Conservation (phyloP, 192 early-diverging fungal genomes). For the Neocallimastix lanati region DNA sequence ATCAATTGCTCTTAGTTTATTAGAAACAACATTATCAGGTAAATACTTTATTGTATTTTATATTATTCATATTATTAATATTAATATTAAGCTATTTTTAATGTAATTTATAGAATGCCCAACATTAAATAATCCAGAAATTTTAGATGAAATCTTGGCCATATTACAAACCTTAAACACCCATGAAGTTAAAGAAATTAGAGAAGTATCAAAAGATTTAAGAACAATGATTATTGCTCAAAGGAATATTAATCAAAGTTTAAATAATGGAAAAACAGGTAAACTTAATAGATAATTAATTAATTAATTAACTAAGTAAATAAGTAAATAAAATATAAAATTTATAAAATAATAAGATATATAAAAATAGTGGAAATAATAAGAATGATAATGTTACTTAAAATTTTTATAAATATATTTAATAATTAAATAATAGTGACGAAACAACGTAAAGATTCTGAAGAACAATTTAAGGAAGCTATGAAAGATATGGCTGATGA, state of each 20-base stretch:
- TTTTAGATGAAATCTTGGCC: constrained; percentile 9
- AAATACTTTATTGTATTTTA: too few relatives aligned
- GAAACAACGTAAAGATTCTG: constrained; percentile 13
- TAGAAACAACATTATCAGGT: constrained; percentile 2
- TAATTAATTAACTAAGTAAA: constrained; percentile 3
- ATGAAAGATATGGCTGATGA: constrained; percentile 58
- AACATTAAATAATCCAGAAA: constrained; percentile 1
- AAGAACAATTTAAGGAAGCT: constrained; percentile 47
- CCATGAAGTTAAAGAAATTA: constrained; percentile 8
- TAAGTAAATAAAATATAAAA: constrained; percentile 35
- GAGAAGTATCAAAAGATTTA: constrained; percentile 9
- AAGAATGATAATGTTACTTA: too few relatives aligned
- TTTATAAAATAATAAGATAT: too few relatives aligned
- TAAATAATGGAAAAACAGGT: not conserved
- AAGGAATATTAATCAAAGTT: not conserved
- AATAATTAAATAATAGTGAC: constrained; percentile 8
- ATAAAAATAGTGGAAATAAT: too few relatives aligned
- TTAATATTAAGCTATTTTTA: too few relatives aligned
- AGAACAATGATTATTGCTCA: constrained; percentile 8
- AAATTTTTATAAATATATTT: constrained; percentile 17
- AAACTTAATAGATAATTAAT: not conserved
- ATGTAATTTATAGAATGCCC: constrained; percentile 2
- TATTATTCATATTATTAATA: constrained; percentile 1
- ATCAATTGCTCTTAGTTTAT: constrained; percentile 1
- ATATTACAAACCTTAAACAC: constrained; percentile 12